Percentiles rank a stretch among this genome's conserved stretches.
Conservation (phyloP, 257 asterid species). For the Nicotiana knightiana region DNA sequence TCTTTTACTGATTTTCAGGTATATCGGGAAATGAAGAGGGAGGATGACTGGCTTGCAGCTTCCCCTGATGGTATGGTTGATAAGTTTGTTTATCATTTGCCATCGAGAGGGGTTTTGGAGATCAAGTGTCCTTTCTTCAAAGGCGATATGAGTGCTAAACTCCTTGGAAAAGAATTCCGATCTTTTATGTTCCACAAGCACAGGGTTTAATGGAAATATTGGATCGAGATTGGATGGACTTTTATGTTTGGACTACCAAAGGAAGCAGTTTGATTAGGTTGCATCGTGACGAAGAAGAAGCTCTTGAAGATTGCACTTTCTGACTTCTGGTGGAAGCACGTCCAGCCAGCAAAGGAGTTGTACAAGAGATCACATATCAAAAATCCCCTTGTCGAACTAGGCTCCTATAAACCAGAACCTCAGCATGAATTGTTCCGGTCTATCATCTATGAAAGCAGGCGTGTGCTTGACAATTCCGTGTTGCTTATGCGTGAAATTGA, state of each 20-base stretch:
- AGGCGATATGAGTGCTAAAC: slow-evolving; percentile 38
- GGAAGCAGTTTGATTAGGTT: slow-evolving; percentile 84
- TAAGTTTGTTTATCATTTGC: slow-evolving; percentile 35
- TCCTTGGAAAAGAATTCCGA: slow-evolving; percentile 69
- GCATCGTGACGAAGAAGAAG: slow-evolving; percentile 45
- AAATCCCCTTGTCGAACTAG: slow-evolving; percentile 50
- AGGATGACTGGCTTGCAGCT: slow-evolving; percentile 73
- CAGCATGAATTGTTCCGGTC: slow-evolving; percentile 41
- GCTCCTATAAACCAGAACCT: slow-evolving; percentile 45
- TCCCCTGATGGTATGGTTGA: slow-evolving; percentile 75
- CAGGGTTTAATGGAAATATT: slow-evolving; percentile 90
- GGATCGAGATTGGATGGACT: slow-evolving; percentile 85
- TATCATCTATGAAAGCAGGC: slow-evolving; percentile 51
- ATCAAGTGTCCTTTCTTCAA: slow-evolving; percentile 69
- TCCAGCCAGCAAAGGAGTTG: slow-evolving; percentile 69
- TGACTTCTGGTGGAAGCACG: slow-evolving; percentile 95
- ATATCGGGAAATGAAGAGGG: slow-evolving; percentile 26
- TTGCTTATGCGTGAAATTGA: slow-evolving; percentile 52
- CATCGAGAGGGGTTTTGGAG: slow-evolving; percentile 64
- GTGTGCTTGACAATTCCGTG: slow-evolving; percentile 36
- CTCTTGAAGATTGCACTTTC: slow-evolving; percentile 51
- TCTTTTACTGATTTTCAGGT: slow-evolving; percentile 53
- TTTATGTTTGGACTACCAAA: slow-evolving; percentile 64
- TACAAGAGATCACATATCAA: slow-evolving; percentile 30
- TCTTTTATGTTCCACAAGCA: slow-evolving; percentile 80